Evolutionary conservation across 192 early-diverging fungal species (phyloP), one percentile per base, ranked within the genome.

Genomic region (Phlyctochytrium arcticum): DNA sequence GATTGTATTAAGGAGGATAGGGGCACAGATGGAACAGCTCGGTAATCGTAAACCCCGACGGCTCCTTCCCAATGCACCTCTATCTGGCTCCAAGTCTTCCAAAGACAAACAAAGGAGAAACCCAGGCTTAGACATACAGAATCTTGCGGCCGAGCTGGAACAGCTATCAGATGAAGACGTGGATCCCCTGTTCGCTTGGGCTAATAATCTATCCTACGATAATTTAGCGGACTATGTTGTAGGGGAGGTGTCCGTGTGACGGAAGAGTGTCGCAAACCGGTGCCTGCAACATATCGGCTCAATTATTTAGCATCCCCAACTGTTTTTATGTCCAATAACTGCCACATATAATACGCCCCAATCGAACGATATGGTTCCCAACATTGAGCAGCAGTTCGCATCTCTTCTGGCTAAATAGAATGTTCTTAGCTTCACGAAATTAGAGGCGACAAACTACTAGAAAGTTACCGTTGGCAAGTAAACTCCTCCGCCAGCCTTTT

Each of bases 321-420:
- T 24, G 65, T 68, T 42, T 69, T 70, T 6, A 37, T 54, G 42
- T 70, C 68, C 32, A 32, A 4, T 29, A 60, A 3, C 12, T 19
- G 6, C 88, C 88, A 89, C 85, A 89, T 89, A 57, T 84, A 87
- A 77, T 82, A 87, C 3, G 77, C 73, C 0, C 77, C 88, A 0
- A 88, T 64, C 2, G 77, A 84, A 47, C 85, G 70, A 57, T 84
- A 90, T 0, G 88, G 88, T 55, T 73, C 75, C 88, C 88, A 90
- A 10, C 67, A 62, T 46, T 78, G 57, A 3, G 80, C 80, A 32
- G 85, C 62, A 34, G 69, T 63, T 12, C 67, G 59, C 84, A 90
- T 75, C n/a, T 87, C 75, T 4, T 60, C 66, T 0, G 76, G 60
- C 48, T 72, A 35, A 21, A 65, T 56, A 19, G 39, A 42, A 36